A percentile compares a stretch with the other conserved stretches of the same genome.
Conservation (phyloP, 2,329 filamentous ascomycete species). For the Immersiporthe knoxdaviesiana region DNA sequence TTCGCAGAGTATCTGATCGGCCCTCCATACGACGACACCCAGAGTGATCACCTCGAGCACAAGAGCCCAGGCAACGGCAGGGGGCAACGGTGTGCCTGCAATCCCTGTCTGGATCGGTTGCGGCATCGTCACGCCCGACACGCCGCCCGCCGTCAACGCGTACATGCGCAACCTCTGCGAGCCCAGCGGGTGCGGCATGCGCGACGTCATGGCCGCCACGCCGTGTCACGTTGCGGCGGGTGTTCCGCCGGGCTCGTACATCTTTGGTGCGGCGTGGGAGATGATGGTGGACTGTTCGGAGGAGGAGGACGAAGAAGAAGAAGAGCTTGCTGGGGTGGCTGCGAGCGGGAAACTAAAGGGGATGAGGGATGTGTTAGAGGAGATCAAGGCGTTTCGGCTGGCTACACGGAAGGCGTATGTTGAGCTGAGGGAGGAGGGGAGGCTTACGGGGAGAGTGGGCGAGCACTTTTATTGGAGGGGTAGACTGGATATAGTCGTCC, state of each 20-base stretch:
- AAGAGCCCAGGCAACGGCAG: conserved; percentile 35
- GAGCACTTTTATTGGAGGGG: conserved; percentile 45
- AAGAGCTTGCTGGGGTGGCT: conserved; percentile 35
- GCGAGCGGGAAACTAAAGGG: conserved; percentile 35
- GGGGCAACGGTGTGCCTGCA: conserved; percentile 38
- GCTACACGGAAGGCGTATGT: conserved; percentile 39
- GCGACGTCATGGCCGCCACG: conserved; percentile 48
- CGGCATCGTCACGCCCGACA: conserved; percentile 34
- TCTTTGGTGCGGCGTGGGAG: conserved; percentile 59
- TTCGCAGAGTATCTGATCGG: conserved; percentile 5
- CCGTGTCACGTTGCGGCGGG: conserved; percentile 55
- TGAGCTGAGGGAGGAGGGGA: conserved; percentile 23
- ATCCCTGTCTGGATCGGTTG: conserved; percentile 54
- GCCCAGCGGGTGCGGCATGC: conserved; percentile 37
- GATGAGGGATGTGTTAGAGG: conserved; percentile 50
- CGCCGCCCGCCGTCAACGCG: conserved; percentile 46
- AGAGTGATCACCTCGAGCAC: conserved; percentile 22
- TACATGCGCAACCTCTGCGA: conserved; percentile 52
- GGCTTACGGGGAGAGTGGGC: conserved; percentile 24
- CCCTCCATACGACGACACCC: background rate
- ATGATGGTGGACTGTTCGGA: conserved; percentile 41
- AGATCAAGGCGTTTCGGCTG: conserved; percentile 45
- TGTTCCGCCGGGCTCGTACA: conserved; percentile 47
- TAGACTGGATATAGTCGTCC: conserved; percentile 39
- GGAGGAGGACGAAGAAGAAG: background rate